Evolutionary conservation across 495 filamentous ascomycete species (phyloP), one percentile per base, ranked within the genome.

Genomic region (Mytilinidion resinicola): DNA sequence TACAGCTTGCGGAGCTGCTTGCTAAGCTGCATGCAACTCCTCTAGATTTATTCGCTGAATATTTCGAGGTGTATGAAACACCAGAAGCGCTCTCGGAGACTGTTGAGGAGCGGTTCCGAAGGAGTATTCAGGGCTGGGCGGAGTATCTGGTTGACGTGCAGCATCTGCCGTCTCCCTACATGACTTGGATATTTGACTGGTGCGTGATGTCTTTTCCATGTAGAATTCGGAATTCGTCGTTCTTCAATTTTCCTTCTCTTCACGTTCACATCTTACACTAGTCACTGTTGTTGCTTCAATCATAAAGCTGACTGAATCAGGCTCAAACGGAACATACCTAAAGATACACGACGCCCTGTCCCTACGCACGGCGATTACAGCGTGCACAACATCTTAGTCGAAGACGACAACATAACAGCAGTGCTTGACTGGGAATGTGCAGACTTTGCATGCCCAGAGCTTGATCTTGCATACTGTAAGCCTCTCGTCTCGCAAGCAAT

Each of bases 381-480:
- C n/a, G 44, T 48, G 44, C 44, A 48, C 19, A 48, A 42, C 19
- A 10, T 48, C 3, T 10, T 21, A 20, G 19, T 48, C 14, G 44
- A 48, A 21, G 44, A n/a, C n/a, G 19, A 48, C 19, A 21, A 48
- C 21, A 48, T 48, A n/a, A 48, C 44, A n/a, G 44, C 44, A 17
- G 44, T 48, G n/a, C 19, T 48, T n/a, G 44, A 48, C 21, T 48
- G 44, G 44, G 44, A 48, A 21, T 48, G 44, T n/a, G 44, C 44
- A n/a, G 44, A 48, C 21, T 48, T 48, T 21, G 44, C n/a, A 4
- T 48, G n/a, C 10, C 44, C 44, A 21, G 44, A 48, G 21, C 44
- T 48, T n/a, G 44, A 48, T 48, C 44, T 48, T n/a, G 44, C 44
- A 48, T 48, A 48, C 44, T 48, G 44, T 21, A 3, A 48, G n/a